These are phyloP conservation scores for Calycina marina DNA, from an alignment of 2,329 filamentous ascomycete species.

Conservation along the genomic window DNA sequence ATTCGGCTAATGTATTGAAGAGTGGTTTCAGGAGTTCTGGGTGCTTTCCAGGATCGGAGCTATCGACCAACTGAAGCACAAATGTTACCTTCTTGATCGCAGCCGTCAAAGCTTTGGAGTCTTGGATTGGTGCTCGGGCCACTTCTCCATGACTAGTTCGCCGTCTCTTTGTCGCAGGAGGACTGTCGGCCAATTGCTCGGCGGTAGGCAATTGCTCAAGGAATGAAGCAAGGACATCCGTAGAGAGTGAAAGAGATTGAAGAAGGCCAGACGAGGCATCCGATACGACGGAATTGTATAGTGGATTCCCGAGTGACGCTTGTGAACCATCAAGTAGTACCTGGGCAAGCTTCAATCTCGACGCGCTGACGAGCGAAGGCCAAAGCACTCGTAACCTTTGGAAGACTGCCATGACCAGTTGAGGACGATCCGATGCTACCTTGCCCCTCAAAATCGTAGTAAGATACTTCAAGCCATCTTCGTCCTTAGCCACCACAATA, in stretches of 20 bases:
- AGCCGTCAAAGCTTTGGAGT: conserved; percentile 49
- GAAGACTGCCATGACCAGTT: conserved; percentile 52
- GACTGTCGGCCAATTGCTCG: conserved; percentile 56
- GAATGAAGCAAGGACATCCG: conserved; percentile 56
- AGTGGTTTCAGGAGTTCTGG: conserved; percentile 63
- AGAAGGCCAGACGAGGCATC: conserved; percentile 57
- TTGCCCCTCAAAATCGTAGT: conserved; percentile 33
- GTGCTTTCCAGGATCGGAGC: conserved; percentile 60
- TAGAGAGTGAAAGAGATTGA: conserved; percentile 57
- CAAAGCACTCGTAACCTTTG: conserved; percentile 57
- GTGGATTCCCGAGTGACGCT: conserved; percentile 20
- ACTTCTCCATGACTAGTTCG: conserved; percentile 62
- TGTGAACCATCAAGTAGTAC: conserved; percentile 49
- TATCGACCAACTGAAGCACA: conserved; percentile 77
- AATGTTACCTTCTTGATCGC: conserved; percentile 68
- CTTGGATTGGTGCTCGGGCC: conserved; percentile 43
- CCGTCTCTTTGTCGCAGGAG: conserved; percentile 63
- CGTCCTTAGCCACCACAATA: conserved; percentile 39
- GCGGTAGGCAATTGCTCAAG: conserved; percentile 60
- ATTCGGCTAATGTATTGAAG: conserved; percentile 72
- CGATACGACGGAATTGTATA: conserved; percentile 27
- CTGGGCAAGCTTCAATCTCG: conserved; percentile 43
- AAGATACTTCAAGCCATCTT: conserved; percentile 40
- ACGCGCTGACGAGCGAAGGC: conserved; percentile 51
- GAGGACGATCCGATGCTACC: conserved; percentile 28